Evolutionary conservation across 1,284 basidiomycete species (phyloP).

Genomic region (Trichosporon inkin): DNA sequence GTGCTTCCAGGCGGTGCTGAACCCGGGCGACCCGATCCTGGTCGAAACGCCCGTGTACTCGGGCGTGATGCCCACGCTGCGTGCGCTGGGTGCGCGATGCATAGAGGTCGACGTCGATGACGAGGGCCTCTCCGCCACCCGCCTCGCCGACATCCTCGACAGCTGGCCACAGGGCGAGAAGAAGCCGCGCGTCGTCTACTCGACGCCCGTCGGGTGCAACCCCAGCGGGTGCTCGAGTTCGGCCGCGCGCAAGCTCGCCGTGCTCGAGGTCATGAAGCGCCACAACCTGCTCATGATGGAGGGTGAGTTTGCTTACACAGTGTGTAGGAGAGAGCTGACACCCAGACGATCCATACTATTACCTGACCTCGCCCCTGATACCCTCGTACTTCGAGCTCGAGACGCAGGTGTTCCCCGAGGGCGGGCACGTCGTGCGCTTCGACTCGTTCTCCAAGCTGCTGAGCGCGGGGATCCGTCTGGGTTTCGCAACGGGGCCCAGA

Average conservation of each 20-base stretch:
- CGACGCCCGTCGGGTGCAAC: conserved; percentile 62
- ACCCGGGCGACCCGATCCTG: conserved; percentile 75
- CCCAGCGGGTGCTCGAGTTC: conserved; percentile 76
- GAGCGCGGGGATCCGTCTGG: conserved; percentile 63
- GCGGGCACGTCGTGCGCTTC: conserved; percentile 76
- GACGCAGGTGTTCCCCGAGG: conserved; percentile 49
- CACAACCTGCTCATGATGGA: conserved; percentile 81
- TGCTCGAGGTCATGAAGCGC: conserved; percentile 68
- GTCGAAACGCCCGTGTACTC: conserved; percentile 85
- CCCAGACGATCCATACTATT: conserved; percentile 71
- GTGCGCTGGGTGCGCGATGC: conserved; percentile 52
- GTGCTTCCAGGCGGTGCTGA: conserved; percentile 60
- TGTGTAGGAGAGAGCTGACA: neutral
- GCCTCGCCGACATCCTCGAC: conserved; percentile 64
- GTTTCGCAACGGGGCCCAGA: conserved; percentile 76
- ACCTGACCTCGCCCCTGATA: conserved; percentile 55
- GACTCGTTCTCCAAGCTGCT: conserved; percentile 86
- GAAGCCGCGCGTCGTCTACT: conserved; percentile 75
- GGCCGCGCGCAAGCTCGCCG: conserved; percentile 67
- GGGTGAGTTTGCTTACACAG: conserved; percentile 53
- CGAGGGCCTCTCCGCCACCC: conserved; percentile 64
- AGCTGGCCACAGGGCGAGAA: conserved; percentile 69
- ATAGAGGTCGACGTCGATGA: conserved; percentile 77
- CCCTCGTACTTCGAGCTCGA: conserved; percentile 79
- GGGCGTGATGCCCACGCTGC: conserved; percentile 43